Conservation (phyloP, 2,329 filamentous ascomycete species). For the Colletotrichum euphorbiae region DNA sequence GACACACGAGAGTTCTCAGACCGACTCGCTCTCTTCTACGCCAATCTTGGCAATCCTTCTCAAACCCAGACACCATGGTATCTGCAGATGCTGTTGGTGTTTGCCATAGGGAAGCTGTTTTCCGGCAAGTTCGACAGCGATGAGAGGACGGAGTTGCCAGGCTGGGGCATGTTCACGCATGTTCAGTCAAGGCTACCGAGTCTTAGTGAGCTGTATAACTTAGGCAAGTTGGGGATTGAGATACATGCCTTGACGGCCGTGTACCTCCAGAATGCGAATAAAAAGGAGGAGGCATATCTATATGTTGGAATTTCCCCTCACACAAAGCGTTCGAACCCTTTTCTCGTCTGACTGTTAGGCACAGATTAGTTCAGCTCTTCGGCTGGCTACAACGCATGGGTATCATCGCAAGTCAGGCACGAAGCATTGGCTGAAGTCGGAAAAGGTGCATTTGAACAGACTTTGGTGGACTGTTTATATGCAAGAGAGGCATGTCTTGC, state of each 20-base stretch:
- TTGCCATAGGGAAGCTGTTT: slow-evolving; percentile 38
- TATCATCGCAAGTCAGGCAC: slow-evolving; percentile 38
- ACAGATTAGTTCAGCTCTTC: slow-evolving; percentile 33
- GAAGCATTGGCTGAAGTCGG: slow-evolving; percentile 22
- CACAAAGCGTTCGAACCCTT: neutral
- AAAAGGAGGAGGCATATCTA: slow-evolving; percentile 39
- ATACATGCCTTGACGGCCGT: slow-evolving; percentile 33
- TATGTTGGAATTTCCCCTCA: slow-evolving; percentile 19
- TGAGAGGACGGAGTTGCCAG: slow-evolving; percentile 13
- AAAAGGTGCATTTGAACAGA: slow-evolving; percentile 34
- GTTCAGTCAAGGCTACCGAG: slow-evolving; percentile 25
- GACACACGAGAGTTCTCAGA: slow-evolving; percentile 42
- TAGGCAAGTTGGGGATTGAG: slow-evolving; percentile 34
- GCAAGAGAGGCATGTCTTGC: slow-evolving; percentile 34
- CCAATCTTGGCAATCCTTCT: neutral
- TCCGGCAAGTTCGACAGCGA: slow-evolving; percentile 14
- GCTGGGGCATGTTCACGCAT: slow-evolving; percentile 15
- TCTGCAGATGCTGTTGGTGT: slow-evolving; percentile 32
- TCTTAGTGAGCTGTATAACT: slow-evolving; percentile 7
- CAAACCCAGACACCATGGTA: slow-evolving; percentile 30
- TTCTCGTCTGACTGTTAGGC: no score
- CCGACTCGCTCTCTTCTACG: slow-evolving; percentile 32
- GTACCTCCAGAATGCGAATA: slow-evolving; percentile 36
- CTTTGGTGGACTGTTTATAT: slow-evolving; percentile 41
- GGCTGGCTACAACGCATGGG: slow-evolving; percentile 33